These are phyloP conservation scores for Yarrowia divulgata DNA, from an alignment of 805 yeast species.

Conservation along the genomic window DNA sequence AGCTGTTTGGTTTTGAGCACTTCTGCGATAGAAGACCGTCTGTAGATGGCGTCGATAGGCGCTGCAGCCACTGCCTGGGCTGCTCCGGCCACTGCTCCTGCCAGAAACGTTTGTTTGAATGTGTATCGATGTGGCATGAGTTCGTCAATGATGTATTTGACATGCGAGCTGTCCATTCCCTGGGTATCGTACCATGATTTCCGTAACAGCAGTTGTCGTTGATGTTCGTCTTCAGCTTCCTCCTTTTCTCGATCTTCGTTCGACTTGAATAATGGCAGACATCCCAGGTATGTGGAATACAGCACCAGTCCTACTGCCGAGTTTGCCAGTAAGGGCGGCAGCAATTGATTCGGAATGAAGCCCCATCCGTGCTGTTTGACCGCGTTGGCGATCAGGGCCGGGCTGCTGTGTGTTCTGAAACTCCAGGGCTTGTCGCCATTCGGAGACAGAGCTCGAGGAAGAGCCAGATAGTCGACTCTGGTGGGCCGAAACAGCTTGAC, in stretches of 20 bases:
- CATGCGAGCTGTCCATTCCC: constrained; percentile 18
- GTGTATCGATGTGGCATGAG: constrained; percentile 58
- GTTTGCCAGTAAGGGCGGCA: constrained; percentile 89
- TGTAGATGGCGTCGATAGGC: constrained; percentile 88
- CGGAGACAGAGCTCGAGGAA: constrained; percentile 52
- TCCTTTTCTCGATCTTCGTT: constrained; percentile 42
- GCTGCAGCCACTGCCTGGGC: constrained; percentile 91
- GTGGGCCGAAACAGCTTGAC: constrained; percentile 90
- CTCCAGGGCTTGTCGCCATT: constrained; percentile 50
- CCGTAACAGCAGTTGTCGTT: constrained; percentile 14
- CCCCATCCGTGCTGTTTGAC: constrained; percentile 82
- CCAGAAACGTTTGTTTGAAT: constrained; percentile 58
- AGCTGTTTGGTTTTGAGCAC: constrained; percentile 57
- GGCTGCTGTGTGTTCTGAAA: constrained; percentile 73
- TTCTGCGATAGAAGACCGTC: constrained; percentile 80
- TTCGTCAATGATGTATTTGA: constrained; percentile 35
- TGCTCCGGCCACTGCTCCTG: constrained; percentile 87
- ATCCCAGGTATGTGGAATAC: constrained; percentile 76
- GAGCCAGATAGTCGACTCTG: constrained; percentile 65
- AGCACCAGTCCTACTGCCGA: constrained; percentile 85
- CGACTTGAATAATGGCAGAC: constrained; percentile 46
- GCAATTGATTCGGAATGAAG: constrained; percentile 80
- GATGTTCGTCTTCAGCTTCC: constrained; percentile 39
- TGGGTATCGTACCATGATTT: constrained; percentile 45
- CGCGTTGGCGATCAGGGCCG: constrained; percentile 76